phyloP scores from a whole-genome alignment of 441 rosid genomes.

The Bocquillonia castaneifolia region DNA sequence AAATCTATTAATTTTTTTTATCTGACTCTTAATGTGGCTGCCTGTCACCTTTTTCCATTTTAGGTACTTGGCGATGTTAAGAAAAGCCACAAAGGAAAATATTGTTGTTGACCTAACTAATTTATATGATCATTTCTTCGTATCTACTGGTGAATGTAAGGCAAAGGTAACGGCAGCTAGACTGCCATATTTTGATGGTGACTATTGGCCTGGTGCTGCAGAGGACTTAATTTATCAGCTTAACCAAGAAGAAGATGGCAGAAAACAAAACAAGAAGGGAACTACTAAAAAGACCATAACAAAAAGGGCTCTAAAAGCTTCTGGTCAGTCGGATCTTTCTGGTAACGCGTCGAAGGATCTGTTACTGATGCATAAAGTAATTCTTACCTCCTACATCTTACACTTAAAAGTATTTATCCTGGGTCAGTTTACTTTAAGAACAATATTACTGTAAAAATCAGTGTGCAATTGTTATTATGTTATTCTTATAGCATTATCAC shows the following conservation, averaged over 20 bases:
- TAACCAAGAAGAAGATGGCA: slow-evolving; percentile 94
- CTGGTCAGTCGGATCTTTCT: slow-evolving; percentile 95
- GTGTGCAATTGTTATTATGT: neutral
- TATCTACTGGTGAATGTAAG: slow-evolving; percentile 76
- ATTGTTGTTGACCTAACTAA: slow-evolving; percentile 88
- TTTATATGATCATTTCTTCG: slow-evolving; percentile 89
- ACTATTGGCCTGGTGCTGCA: slow-evolving; percentile 99
- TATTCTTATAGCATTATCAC: neutral
- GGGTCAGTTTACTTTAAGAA: neutral
- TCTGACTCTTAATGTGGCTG: slow-evolving; percentile 10
- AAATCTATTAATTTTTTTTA: neutral
- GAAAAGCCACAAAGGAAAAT: slow-evolving; percentile 83
- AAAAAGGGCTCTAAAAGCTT: slow-evolving; percentile 94
- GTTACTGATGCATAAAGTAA: slow-evolving; percentile 92
- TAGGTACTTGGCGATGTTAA: slow-evolving; percentile 92
- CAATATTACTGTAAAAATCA: neutral
- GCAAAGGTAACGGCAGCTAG: slow-evolving; percentile 96
- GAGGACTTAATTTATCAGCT: slow-evolving; percentile 94
- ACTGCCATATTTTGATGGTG: slow-evolving; percentile 99
- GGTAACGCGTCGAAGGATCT: slow-evolving; percentile 95
- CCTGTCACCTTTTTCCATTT: slow-evolving; percentile 24
- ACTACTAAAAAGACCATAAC: slow-evolving; percentile 75
- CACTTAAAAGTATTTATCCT: slow-evolving; percentile 3
- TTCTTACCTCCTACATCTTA: slow-evolving; percentile 22
- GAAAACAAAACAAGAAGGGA: slow-evolving; percentile 90